Evolutionary conservation across 805 yeast species (phyloP), one percentile per base, ranked within the genome.

Genomic region (Metschnikowia henanensis): DNA sequence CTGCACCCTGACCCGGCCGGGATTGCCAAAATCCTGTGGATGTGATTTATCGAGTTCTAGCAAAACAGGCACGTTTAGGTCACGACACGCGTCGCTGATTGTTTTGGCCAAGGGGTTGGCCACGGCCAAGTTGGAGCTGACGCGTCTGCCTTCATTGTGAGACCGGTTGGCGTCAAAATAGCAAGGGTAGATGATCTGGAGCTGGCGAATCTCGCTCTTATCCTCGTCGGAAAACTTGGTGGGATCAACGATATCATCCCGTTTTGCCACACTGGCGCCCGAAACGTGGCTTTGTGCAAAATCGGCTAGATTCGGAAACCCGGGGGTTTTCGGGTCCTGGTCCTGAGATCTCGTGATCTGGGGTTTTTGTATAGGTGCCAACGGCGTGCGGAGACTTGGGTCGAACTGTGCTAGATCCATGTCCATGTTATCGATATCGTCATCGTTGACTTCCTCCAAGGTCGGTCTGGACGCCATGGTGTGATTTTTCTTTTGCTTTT

Each of bases 1-100:
- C 35, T 81, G 70, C 18, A 90, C 84, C 53, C 96, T 79, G 28
- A 94, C 91, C 57, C 98, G 77, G n/a, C 99, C 99, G 4, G 97
- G 95, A 59, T 92, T 92, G 52, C 98, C 95, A 76, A 84, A 94
- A 66, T 92, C 98, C 63, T 91, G 96, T 10, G 99, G 98, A 66
- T 92, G 99, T 1, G 85, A 65, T 68, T 90, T 94, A 47, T 85
- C 88, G 48, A 92, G 81, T 65, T 87, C 94, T 45, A 82, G 72
- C 33, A 84, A 70, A 2, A 72, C 68, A 2, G 73, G 73, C 31
- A 72, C 47, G 23, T 59, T 53, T 41, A 69, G 51, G n/a, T 43
- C 46, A 21, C 72, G 59, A 74, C 75, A 75, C 16, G 96, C 97
- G 55, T 89, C 95, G 10, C 84, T 76, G 17, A 92, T 75, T 4